Evolutionary conservation across 1,139 yeast species (phyloP), one percentile per base, ranked within the genome.

Genomic region (Lodderomyces margitis): DNA sequence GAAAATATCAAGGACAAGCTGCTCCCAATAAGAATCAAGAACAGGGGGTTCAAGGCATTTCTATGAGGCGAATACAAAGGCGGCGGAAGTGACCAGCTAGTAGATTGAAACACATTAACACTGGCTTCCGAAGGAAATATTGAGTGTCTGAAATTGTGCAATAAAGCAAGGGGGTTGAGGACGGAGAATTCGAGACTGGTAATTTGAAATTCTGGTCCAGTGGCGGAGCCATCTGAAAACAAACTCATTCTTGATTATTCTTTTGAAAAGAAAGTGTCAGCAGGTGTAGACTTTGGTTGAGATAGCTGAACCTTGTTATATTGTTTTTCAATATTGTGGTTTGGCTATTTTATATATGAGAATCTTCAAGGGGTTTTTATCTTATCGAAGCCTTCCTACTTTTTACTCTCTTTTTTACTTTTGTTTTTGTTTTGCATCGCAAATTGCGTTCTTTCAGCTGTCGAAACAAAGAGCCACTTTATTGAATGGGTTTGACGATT

Each of bases 11-110:
- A 37, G 31, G 49, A 50, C 21, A 47, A 37, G 2, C 44, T 20
- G 16, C 54, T 39, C 8, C 53, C 49, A 3, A 57, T 45, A 14
- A 55, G 50, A n/a, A 62, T 53, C 23, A 66, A 47, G 43, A 66
- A 66, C 40, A 63, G 57, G 1, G 72, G 71, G 46, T 65, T 62
- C 21, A 66, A 45, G 15, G 64, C 54, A 47, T 64, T 67, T 1
- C 40, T 43, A 16, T 37, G 37, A 0, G 45, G 45, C 3, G 49
- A 46, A 33, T 46, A 45, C 25, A 51, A 44, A 15, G 54, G 52
- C 5, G 23, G 37, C 15, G 50, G 50, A 14, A 48, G 4, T 7
- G 9, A 4, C 19, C 14, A 15, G 20, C 11, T 5, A 15, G 5
- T 14, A 15, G 9, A 19, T 12, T 5, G 9, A 10, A 3, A 5